Evolutionary conservation across 768 basidiomycete species (phyloP), one percentile per base, ranked within the genome.

Genomic region (Suillus brevipes): DNA sequence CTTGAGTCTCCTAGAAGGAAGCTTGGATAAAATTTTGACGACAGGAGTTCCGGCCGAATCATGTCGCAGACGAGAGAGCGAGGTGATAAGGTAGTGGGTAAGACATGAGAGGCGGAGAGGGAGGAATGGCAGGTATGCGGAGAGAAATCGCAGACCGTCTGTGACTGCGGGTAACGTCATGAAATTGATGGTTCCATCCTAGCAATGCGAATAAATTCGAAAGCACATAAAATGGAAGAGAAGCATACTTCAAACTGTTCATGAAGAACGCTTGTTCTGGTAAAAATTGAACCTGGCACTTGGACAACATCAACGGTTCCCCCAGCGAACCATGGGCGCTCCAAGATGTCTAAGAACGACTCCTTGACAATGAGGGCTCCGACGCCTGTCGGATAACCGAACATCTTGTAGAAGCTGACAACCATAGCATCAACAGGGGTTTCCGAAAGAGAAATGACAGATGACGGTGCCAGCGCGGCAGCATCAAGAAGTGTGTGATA

Each of bases 131-230:
- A 92, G 81, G 77, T 92, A 93, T 42, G 87, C 87, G 9, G 90
- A 85, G 25, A 94, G 84, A 73, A 92, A 90, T 64, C 86, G 85
- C 31, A 94, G 81, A 42, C 92, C 92, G 62, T 89, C 86, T 45
- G 90, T 90, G 65, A 94, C 83, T n/a, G 91, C 89, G 16, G 89
- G 87, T 42, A 94, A 75, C 31, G 83, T 87, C 53, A 92, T 78
- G 71, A 91, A 94, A 77, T 94, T 94, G 72, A 94, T 86, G 31
- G 92, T 94, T 18, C 92, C 92, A 67, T 94, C 92, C 91, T 94
- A 67, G 31, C 60, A 25, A 67, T 71, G 58, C 69, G 58, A 64
- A 65, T 58, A 16, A 59, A 64, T 38, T 47, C 31, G n/a, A 34
- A 37, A 57, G 23, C 42, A 55, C 28, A 12, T 56, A 16, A 37